Conservation (phyloP, 225 moss, liverwort and hornwort species). For the Bryoerythrophyllum caledonicum region DNA sequence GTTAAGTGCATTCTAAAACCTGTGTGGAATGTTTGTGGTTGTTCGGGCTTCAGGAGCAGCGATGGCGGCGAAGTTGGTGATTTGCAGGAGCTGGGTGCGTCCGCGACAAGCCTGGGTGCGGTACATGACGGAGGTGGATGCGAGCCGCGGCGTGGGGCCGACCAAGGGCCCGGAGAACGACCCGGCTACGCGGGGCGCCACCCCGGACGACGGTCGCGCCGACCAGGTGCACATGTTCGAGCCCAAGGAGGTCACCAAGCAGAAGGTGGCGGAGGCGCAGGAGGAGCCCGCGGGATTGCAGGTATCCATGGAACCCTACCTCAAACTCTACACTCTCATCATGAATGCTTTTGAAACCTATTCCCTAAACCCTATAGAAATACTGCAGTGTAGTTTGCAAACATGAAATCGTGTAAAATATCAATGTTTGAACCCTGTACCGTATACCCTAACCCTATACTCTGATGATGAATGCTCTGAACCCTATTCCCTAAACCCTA, state of each 20-base stretch:
- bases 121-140: slow-evolving; percentile 37
- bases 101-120: slow-evolving; percentile 21
- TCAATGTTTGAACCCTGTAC: no score
- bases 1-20: no score
- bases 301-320: slow-evolving; percentile 30
- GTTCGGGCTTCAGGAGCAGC: background rate
- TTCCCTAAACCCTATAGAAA: no score
- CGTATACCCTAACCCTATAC: no score
- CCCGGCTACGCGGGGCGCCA: slow-evolving; percentile 56
- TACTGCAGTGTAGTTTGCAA: no score
- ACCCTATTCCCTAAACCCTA: no score
- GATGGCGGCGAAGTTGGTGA: slow-evolving; percentile 39
- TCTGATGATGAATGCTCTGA: no score
- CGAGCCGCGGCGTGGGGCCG: slow-evolving; percentile 74
- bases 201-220: slow-evolving; percentile 73
- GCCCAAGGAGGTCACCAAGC: slow-evolving; percentile 82
- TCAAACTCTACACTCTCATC: no score
- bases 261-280: slow-evolving; percentile 69
- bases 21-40: background rate
- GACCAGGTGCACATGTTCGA: slow-evolving; percentile 53
- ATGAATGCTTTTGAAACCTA: no score
- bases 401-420: no score
- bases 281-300: slow-evolving; percentile 77
- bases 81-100: slow-evolving; percentile 23
- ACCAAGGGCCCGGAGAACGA: slow-evolving; percentile 59